A percentile compares a stretch with the other conserved stretches of the same genome.
Evolutionary conservation across 139 green algal species (phyloP).

Genomic region (Mychonastes homosphaera): DNA sequence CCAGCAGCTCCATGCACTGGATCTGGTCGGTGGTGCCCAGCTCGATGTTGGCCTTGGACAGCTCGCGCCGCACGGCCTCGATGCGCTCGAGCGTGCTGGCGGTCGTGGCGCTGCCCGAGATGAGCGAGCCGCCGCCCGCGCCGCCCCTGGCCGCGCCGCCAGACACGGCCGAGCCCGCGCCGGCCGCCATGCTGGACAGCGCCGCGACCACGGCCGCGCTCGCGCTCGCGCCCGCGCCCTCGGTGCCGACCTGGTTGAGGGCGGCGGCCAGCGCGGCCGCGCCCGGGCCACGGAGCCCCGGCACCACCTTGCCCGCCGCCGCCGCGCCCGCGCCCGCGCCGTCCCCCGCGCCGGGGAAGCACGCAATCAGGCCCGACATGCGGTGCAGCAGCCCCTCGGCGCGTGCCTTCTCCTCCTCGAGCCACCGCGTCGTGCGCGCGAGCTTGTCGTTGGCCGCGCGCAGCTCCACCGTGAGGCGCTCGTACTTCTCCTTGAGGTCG

Average conservation of each 20-base stretch:
- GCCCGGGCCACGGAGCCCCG: too few relatives aligned
- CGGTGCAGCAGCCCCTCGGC: conserved; percentile 38
- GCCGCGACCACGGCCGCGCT: too few relatives aligned
- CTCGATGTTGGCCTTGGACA: conserved; percentile 5
- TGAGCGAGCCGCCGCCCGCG: background rate
- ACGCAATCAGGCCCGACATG: conserved; percentile 29
- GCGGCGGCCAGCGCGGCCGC: too few relatives aligned
- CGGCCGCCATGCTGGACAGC: too few relatives aligned
- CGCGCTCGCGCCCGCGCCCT: too few relatives aligned
- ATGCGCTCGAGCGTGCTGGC: conserved; percentile 18
- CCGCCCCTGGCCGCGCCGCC: too few relatives aligned
- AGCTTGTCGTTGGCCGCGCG: conserved; percentile 19
- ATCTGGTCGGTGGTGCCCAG: conserved; percentile 19
- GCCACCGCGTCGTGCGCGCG: conserved; percentile 18
- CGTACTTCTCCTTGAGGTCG: conserved; percentile 35
- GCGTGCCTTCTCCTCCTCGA: conserved; percentile 29
- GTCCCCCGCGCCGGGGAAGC: conserved; percentile 10
- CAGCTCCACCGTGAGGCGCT: conserved; percentile 34
- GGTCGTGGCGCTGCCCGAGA: background rate
- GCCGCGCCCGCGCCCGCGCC: too few relatives aligned
- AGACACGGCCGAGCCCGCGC: too few relatives aligned
- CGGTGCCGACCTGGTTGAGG: too few relatives aligned
- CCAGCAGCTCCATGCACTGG: conserved; percentile 25
- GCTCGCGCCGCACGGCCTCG: conserved; percentile 22
- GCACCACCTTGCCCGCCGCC: too few relatives aligned